Conservation (phyloP, 345 rosid species). For the Moricandia moricandioides region DNA sequence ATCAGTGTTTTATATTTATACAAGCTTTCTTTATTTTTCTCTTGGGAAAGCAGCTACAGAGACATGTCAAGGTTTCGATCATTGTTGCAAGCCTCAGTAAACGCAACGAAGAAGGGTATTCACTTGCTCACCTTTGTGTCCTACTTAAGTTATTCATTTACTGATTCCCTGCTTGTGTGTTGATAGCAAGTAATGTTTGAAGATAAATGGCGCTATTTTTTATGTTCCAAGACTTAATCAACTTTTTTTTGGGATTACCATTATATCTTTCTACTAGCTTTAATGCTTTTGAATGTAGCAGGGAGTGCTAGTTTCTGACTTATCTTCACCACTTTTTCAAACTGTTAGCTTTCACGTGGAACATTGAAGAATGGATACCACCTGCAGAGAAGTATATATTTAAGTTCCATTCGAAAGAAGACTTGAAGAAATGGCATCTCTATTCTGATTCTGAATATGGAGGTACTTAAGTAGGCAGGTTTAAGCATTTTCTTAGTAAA, state of each 20-base stretch:
- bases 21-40: not conserved
- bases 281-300: slow-evolving; percentile 6
- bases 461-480: slow-evolving; percentile 48
- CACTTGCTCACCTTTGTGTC: not conserved
- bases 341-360: slow-evolving; percentile 78
- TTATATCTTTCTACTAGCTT: not conserved
- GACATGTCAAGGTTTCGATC: slow-evolving; percentile 80
- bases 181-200: slow-evolving; percentile 5
- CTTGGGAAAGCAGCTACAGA: slow-evolving; percentile 19
- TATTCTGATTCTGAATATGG: slow-evolving; percentile 96
- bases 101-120: slow-evolving; percentile 85
- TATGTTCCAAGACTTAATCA: not conserved
- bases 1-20: not conserved
- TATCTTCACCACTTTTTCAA: slow-evolving; percentile 20
- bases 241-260: not conserved
- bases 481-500: slow-evolving; percentile 1
- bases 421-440: slow-evolving; percentile 89
- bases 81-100: slow-evolving; percentile 74
- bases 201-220: not conserved
- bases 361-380: slow-evolving; percentile 81
- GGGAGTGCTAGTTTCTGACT: not conserved
- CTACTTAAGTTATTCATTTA: not conserved
- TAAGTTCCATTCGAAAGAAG: slow-evolving; percentile 74
- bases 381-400: slow-evolving; percentile 71
- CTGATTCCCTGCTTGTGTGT: not conserved